A percentile compares a stretch with the other conserved stretches of the same genome.
Conservation (phyloP, 2,329 filamentous ascomycete genomes). For the Beauveria sp. region DNA sequence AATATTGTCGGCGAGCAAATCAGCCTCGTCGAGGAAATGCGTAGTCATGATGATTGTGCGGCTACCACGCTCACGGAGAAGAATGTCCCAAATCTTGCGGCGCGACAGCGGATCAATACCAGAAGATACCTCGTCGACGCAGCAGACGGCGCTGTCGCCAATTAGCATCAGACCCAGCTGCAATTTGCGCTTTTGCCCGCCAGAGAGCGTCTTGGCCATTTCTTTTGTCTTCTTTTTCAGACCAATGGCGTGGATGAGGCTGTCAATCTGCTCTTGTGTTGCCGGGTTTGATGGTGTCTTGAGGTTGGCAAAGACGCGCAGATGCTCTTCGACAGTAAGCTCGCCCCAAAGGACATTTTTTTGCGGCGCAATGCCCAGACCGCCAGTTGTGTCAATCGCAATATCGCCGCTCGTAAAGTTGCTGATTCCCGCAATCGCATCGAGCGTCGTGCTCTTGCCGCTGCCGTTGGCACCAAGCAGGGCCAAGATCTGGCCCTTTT, state of each 20-base stretch:
- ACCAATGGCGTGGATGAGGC: constrained; percentile 56
- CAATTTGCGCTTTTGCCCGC: constrained; percentile 69
- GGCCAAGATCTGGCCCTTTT: constrained; percentile 70
- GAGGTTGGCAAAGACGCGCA: constrained; percentile 60
- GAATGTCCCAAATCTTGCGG: constrained; percentile 43
- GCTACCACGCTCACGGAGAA: constrained; percentile 57
- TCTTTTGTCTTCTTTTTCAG: constrained; percentile 55
- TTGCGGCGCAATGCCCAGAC: constrained; percentile 67
- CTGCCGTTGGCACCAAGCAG: constrained; percentile 59
- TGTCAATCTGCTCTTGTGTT: constrained; percentile 30
- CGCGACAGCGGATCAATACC: constrained; percentile 66
- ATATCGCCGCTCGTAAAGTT: constrained; percentile 50
- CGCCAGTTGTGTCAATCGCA: constrained; percentile 58
- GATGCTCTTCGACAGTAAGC: constrained; percentile 63
- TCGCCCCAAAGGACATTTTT: constrained; percentile 72
- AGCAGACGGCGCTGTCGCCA: constrained; percentile 63
- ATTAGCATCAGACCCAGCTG: constrained; percentile 75
- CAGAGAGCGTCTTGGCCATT: constrained; percentile 57
- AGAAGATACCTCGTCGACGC: constrained; percentile 67
- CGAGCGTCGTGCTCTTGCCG: constrained; percentile 62
- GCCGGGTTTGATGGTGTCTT: constrained; percentile 47
- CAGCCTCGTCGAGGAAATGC: constrained; percentile 71
- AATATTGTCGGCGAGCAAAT: constrained; percentile 63
- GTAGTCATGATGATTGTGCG: constrained; percentile 65
- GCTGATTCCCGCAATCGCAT: constrained; percentile 23